phyloP scores from a whole-genome alignment of 345 rosid genomes.

The Hirschfeldia incana region DNA sequence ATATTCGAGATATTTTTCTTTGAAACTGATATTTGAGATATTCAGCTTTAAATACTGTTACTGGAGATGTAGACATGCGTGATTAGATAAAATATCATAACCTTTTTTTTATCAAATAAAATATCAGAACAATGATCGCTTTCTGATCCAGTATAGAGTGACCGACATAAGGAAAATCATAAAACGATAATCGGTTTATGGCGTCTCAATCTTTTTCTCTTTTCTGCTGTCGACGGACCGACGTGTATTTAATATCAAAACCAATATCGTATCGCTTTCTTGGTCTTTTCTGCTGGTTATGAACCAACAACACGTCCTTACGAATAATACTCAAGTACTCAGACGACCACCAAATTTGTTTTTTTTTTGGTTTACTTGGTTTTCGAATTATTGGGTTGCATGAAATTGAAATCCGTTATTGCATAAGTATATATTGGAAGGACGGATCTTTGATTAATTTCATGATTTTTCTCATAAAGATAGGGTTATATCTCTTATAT shows the following conservation, averaged over 20 bases:
- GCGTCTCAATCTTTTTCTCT: neutral
- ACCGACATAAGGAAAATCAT: neutral
- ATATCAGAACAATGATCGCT: neutral
- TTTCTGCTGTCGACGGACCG: neutral
- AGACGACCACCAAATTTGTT: neutral
- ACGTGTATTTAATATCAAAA: neutral
- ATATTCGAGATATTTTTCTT: no score
- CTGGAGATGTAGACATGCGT: neutral
- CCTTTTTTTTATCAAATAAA: neutral
- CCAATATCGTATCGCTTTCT: neutral
- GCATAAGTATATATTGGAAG: neutral
- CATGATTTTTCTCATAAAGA: neutral
- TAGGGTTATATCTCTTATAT: neutral
- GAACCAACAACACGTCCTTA: neutral
- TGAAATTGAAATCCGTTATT: neutral
- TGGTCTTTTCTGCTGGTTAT: neutral
- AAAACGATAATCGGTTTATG: neutral
- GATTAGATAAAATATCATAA: neutral
- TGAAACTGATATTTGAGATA: no score
- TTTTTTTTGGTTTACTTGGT: neutral
- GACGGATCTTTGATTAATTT: neutral
- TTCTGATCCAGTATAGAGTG: neutral
- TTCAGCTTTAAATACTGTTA: no score
- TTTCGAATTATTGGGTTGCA: neutral
- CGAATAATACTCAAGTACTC: neutral